A percentile compares a stretch with the other conserved stretches of the same genome.
Evolutionary conservation across 306 rosid species (phyloP).

Genomic region (Prunus davidiana): DNA sequence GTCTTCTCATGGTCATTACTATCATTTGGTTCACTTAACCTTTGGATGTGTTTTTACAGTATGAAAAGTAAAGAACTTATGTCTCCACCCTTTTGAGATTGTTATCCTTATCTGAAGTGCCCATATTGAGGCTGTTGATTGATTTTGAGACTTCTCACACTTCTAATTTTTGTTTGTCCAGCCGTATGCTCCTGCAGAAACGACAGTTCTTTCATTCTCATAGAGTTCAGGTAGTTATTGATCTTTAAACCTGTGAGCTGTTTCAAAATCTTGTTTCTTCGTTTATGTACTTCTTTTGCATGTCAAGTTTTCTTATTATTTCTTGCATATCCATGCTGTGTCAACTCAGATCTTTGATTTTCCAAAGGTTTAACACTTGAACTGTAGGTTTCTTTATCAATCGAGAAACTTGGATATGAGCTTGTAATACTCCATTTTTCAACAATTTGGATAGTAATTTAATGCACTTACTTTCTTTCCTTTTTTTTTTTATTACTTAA

Average conservation of each 20-base stretch:
- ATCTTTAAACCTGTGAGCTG: slow-evolving; percentile 18
- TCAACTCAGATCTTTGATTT: not conserved
- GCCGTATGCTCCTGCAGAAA: slow-evolving; percentile 88
- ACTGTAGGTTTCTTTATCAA: not conserved
- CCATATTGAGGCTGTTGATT: slow-evolving; percentile 20
- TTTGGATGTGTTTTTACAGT: slow-evolving; percentile 1
- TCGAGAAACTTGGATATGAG: not conserved
- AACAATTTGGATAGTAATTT: not conserved
- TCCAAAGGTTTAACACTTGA: not conserved
- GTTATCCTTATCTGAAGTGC: not conserved
- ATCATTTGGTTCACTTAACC: not conserved
- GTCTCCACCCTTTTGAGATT: not conserved
- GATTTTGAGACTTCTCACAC: slow-evolving; percentile 16
- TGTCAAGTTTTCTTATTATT: not conserved
- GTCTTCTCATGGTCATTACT: not conserved
- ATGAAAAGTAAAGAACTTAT: not conserved
- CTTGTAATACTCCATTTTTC: not conserved
- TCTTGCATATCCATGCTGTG: not conserved
- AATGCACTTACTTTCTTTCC: not conserved
- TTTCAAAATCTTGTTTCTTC: slow-evolving; percentile 18
- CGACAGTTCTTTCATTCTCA: slow-evolving; percentile 98
- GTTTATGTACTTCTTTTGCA: slow-evolving; percentile 15
- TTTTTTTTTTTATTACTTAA: not conserved
- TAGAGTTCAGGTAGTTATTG: slow-evolving; percentile 82
- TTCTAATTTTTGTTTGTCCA: slow-evolving; percentile 35